phyloP scores from a whole-genome alignment of 805 yeast genomes.

The Ogataea philodendri region DNA sequence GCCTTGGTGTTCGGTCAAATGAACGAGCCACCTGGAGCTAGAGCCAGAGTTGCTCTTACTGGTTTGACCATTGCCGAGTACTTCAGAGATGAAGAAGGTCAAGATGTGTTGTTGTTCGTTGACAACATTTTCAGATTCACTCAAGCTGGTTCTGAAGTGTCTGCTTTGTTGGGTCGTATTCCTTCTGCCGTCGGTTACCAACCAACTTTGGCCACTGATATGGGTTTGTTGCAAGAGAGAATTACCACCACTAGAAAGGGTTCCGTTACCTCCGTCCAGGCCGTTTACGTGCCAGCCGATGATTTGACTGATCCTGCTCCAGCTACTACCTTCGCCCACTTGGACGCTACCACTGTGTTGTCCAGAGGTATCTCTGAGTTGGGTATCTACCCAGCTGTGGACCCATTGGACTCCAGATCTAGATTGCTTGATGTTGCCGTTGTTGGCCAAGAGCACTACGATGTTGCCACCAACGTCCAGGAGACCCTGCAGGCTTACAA shows the following conservation, averaged over 20 bases:
- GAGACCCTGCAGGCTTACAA: slow-evolving; percentile 99
- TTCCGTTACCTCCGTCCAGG: slow-evolving; percentile 99
- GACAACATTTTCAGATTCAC: slow-evolving; percentile 99
- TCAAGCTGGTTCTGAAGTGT: slow-evolving; percentile 99
- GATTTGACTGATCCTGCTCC: slow-evolving; percentile 99
- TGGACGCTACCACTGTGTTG: slow-evolving; percentile 99
- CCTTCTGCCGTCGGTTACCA: slow-evolving; percentile 99
- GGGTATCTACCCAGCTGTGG: slow-evolving; percentile 99
- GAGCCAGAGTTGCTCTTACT: slow-evolving; percentile 99
- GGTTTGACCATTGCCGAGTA: slow-evolving; percentile 99
- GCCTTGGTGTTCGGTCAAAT: slow-evolving; percentile 99
- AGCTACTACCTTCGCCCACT: slow-evolving; percentile 99
- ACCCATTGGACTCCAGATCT: slow-evolving; percentile 98
- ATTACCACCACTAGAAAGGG: slow-evolving; percentile 99
- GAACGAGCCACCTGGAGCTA: slow-evolving; percentile 99
- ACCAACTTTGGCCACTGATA: slow-evolving; percentile 99
- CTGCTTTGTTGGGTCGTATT: slow-evolving; percentile 99
- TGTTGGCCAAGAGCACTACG: slow-evolving; percentile 99
- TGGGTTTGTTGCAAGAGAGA: slow-evolving; percentile 99
- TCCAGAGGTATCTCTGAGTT: slow-evolving; percentile 99
- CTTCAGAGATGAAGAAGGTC: slow-evolving; percentile 99
- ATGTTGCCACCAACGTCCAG: slow-evolving; percentile 91
- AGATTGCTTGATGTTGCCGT: slow-evolving; percentile 96
- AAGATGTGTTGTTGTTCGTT: slow-evolving; percentile 98
- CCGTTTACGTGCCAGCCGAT: slow-evolving; percentile 99